phyloP scores from a whole-genome alignment of 2,329 filamentous ascomycete species.

The Rasamsonia emersonii region DNA sequence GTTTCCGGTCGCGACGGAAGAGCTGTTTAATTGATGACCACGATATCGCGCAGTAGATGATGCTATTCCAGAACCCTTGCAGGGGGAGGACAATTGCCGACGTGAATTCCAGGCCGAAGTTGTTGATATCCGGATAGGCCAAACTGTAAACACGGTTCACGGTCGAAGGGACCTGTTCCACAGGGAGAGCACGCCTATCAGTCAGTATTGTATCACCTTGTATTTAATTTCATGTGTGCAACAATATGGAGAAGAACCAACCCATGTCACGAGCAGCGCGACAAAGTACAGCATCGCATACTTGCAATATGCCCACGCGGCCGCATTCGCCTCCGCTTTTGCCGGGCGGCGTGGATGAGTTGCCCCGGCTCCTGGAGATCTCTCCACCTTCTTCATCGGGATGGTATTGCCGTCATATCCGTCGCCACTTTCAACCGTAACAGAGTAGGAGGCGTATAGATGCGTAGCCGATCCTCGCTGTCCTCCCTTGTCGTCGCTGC shows the following conservation, averaged over 20 bases:
- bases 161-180: conserved; percentile 53
- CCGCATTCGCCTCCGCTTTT: conserved; percentile 24
- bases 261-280: conserved; percentile 36
- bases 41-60: conserved; percentile 67
- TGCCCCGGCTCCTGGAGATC: no score
- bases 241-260: conserved; percentile 14
- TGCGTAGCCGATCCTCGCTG: no score
- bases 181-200: no score
- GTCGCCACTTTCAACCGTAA: conserved; percentile 22
- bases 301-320: conserved; percentile 32
- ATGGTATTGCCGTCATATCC: conserved; percentile 3
- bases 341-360: conserved; percentile 12
- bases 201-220: no score
- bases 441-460: conserved; percentile 24
- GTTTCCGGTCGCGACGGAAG: not conserved
- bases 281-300: conserved; percentile 33
- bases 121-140: conserved; percentile 45
- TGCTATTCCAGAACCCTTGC: conserved; percentile 76
- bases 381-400: conserved; percentile 6
- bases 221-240: no score
- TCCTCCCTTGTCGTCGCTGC: not conserved
- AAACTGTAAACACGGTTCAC: conserved; percentile 68
- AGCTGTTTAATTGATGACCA: conserved; percentile 51
- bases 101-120: conserved; percentile 57
- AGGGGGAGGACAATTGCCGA: conserved; percentile 68